phyloP scores from a whole-genome alignment of 1,139 yeast species.

The Candida dubliniensis region DNA sequence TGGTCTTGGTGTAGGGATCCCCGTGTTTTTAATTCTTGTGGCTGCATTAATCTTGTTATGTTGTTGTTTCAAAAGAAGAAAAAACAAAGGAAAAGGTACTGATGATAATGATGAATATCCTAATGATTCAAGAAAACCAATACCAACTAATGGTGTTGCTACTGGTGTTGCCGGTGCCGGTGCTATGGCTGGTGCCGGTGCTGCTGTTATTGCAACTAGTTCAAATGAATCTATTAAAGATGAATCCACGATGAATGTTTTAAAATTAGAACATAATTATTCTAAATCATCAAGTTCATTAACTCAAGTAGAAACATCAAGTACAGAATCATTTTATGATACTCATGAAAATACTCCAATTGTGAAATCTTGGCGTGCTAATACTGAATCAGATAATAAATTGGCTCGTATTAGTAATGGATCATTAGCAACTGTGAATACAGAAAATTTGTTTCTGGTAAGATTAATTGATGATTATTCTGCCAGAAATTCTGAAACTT shows the following conservation, averaged over 20 bases:
- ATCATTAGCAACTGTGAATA: constrained; percentile 82
- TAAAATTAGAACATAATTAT: constrained; percentile 48
- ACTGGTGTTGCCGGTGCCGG: constrained; percentile 2
- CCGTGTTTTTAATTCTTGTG: constrained; percentile 52
- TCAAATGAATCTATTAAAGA: constrained; percentile 8
- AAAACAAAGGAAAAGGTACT: constrained; percentile 26
- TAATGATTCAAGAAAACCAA: constrained; percentile 3
- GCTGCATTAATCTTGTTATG: constrained; percentile 53
- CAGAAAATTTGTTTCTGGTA: constrained; percentile 80
- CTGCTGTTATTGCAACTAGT: constrained; percentile 23
- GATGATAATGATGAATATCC: constrained; percentile 15
- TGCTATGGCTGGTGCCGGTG: constrained; percentile 21
- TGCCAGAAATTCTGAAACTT: constrained; percentile 35
- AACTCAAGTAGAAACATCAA: constrained; percentile 36
- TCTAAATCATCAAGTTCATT: constrained; percentile 30
- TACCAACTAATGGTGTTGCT: constrained; percentile 29
- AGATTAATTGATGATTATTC: constrained; percentile 65
- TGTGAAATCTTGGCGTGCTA: constrained; percentile 73
- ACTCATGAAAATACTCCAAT: constrained; percentile 35
- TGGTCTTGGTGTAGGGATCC: constrained; percentile 87
- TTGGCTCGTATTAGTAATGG: constrained; percentile 50
- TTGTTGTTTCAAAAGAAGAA: constrained; percentile 56
- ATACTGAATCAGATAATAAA: constrained; percentile 31
- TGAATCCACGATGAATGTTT: constrained; percentile 33
- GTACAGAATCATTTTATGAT: constrained; percentile 9